phyloP scores from a whole-genome alignment of 73 alveolate genomes.

The Tetrahymena thermophila region DNA sequence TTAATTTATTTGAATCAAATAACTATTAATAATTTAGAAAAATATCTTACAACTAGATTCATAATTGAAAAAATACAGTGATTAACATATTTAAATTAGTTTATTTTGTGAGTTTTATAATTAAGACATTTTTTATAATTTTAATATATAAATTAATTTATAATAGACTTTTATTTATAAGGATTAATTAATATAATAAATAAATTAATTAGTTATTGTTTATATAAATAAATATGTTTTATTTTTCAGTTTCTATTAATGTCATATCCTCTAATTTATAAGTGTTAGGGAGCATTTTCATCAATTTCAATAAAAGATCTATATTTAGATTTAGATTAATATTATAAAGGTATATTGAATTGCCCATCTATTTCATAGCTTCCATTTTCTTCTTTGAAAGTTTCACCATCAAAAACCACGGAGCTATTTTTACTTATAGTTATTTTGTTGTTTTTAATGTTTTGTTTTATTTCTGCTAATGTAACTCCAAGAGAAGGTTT shows the following conservation, averaged over 20 bases:
- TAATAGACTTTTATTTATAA: too few relatives aligned
- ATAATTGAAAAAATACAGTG: too few relatives aligned
- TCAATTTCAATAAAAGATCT: not conserved
- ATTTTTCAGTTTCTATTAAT: not conserved
- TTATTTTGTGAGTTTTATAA: too few relatives aligned
- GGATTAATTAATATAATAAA: too few relatives aligned
- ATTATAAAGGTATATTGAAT: not conserved
- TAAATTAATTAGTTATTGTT: too few relatives aligned
- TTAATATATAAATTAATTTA: too few relatives aligned
- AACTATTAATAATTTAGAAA: too few relatives aligned
- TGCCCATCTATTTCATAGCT: not conserved
- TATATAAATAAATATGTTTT: not conserved
- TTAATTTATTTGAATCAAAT: too few relatives aligned
- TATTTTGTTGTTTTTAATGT: constrained; percentile 7
- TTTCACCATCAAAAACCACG: not conserved
- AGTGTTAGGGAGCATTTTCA: not conserved
- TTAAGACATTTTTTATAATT: too few relatives aligned
- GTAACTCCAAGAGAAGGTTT: constrained; percentile 91
- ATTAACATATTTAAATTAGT: too few relatives aligned
- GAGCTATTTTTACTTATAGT: not conserved
- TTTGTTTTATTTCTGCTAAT: constrained; percentile 65
- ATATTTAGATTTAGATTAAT: not conserved
- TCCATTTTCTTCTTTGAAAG: not conserved
- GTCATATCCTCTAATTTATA: not conserved
- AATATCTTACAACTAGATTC: too few relatives aligned